These are phyloP conservation scores for Cryptococcus wingfieldii DNA, from an alignment of 1,284 basidiomycete species.

Conservation along the genomic window DNA sequence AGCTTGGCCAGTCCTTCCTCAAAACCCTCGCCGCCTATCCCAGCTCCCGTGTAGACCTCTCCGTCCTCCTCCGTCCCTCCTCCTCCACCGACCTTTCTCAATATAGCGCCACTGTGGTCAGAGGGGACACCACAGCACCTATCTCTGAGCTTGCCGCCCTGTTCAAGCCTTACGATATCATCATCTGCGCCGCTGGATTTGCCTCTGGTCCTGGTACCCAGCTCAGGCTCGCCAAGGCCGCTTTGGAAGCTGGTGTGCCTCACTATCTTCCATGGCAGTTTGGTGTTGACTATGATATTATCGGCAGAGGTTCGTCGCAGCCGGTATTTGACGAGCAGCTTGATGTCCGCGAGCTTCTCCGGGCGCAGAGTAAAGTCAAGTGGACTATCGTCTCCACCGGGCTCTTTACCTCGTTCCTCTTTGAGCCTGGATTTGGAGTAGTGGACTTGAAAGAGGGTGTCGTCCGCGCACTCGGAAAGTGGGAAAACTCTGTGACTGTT, in stretches of 20 bases:
- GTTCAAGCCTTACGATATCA: constrained; percentile 26
- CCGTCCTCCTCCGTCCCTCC: constrained; percentile 16
- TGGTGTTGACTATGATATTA: constrained; percentile 47
- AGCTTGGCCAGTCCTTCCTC: constrained; percentile 28
- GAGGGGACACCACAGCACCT: constrained; percentile 9
- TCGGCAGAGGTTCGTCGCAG: constrained; percentile 41
- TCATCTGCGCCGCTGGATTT: constrained; percentile 33
- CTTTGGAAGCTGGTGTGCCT: constrained; percentile 24
- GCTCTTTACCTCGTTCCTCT: constrained; percentile 45
- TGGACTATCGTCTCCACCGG: constrained; percentile 49
- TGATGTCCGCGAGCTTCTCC: constrained; percentile 42
- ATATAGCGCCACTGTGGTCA: constrained; percentile 1
- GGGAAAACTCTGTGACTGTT: constrained; percentile 38
- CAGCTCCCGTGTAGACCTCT: constrained; percentile 3
- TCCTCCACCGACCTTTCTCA: constrained; percentile 4
- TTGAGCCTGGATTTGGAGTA: constrained; percentile 39
- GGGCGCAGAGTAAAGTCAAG: constrained; percentile 20
- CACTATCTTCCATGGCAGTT: constrained; percentile 49
- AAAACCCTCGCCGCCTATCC: not conserved
- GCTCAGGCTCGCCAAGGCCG: constrained; percentile 33
- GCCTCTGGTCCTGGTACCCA: constrained; percentile 35
- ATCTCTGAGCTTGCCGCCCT: constrained; percentile 8
- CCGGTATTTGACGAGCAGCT: constrained; percentile 47
- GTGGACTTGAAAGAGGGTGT: constrained; percentile 20
- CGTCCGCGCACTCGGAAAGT: constrained; percentile 39